These are phyloP conservation scores for Myriosclerotinia duriaeana DNA, from an alignment of 2,329 filamentous ascomycete genomes.

Conservation along the genomic window DNA sequence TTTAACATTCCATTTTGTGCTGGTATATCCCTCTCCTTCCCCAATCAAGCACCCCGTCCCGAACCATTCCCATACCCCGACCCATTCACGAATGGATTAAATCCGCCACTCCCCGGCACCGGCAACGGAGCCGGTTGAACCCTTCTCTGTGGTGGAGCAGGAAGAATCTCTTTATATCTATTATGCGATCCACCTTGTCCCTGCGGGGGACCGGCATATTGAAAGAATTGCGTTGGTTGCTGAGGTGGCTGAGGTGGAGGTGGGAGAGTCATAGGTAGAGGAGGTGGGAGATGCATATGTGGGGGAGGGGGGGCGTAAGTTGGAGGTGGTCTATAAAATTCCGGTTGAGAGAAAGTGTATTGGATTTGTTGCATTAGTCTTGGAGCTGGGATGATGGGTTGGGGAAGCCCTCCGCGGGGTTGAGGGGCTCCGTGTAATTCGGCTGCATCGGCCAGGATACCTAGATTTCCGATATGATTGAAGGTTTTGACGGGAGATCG, in stretches of 20 bases:
- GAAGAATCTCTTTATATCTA: constrained; percentile 18
- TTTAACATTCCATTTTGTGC: neutral
- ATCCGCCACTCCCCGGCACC: neutral
- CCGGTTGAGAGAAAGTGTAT: constrained; percentile 9
- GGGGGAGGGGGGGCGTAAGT: constrained; percentile 5
- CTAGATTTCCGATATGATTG: constrained; percentile 4
- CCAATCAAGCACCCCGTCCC: neutral
- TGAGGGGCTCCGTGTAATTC: neutral
- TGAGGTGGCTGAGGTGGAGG: constrained; percentile 13
- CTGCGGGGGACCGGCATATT: constrained; percentile 11
- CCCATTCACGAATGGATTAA: constrained; percentile 13
- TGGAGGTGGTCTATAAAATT: constrained; percentile 11
- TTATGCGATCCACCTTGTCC: constrained; percentile 4
- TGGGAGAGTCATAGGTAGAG: constrained; percentile 14
- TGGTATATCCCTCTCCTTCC: neutral
- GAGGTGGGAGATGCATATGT: constrained; percentile 15
- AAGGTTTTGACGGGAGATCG: constrained; percentile 16
- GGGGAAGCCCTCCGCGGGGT: neutral
- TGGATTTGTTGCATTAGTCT: constrained; percentile 4
- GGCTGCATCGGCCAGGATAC: constrained; percentile 20
- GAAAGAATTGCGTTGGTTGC: constrained; percentile 16
- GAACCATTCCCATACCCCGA: neutral
- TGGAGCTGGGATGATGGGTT: constrained; percentile 1
- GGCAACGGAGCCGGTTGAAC: neutral
- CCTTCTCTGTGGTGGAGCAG: constrained; percentile 5